Base-by-base conservation (phyloP, 176 grass and related monocot genomes). In the Stipa capillata region DNA sequence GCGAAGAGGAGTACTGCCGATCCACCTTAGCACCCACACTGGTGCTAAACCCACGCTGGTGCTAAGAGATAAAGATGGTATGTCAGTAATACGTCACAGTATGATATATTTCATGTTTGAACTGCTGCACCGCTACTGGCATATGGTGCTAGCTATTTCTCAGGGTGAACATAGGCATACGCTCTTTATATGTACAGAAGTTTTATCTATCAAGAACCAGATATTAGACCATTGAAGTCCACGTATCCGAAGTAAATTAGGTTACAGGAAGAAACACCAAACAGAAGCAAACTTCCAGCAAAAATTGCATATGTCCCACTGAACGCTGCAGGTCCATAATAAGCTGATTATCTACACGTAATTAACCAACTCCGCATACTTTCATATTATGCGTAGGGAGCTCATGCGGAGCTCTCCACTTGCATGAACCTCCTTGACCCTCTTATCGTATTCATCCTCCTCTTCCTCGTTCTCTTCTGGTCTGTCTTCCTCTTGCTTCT, bases 381-480 rank as follows among this genome's bases (percentile, higher is more conserved):
- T 82, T 89, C 85, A 89, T 87, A 95, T 92, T 87, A 95, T 92
- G 65, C 69, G 84, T 34, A 96, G 73, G 14, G 81, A 21, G n/a
- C 83, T 85, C 65, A 94, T 24, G 55, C 83, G 77, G 81, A 94
- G 82, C 65, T 94, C 92, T 11, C 85, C 87, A 5, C 90, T 93
- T 21, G 87, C 87, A 85, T 94, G 92, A 16, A 90, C 89, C 65
- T 94, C 92, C 56, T 87, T 98, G 34, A 92, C 94, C 67, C 81
- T 86, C 77, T 85, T 89, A 80, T 98, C 92, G 51, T 92, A 94
- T 44, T 94, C 89, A 29, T 90, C 87, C 24, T 92, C 90, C 39
- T 90, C 88, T 32, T 92, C 82, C 43, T 86, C 89, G 13, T 82
- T 41, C 5, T 74, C 91, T n/a, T 84, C 56, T 41, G 67, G 78